Evolutionary conservation across 192 early-diverging fungal species (phyloP), one percentile per base, ranked within the genome.

Genomic region (Coemansia sp.): DNA sequence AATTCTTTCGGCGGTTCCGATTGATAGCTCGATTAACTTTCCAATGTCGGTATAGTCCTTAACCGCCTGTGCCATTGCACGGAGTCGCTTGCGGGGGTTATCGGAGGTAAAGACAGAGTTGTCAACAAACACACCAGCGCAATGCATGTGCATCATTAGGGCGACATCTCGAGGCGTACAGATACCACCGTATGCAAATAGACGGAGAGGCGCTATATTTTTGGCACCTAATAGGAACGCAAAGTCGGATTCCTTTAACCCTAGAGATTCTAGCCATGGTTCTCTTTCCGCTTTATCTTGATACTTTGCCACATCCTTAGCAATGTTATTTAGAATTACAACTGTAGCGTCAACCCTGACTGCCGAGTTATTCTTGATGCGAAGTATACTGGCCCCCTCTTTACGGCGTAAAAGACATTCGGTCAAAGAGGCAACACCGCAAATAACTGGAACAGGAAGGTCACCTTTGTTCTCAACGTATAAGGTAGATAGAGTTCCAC

Each of bases 81-180:
- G 8, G 60, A 61, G 39, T 6, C 50, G 50, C 4, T 15, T 53
- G 50, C 50, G 50, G 12, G 50, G 50, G 12, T 24, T 53, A 8
- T 53, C 50, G 3, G 50, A 29, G 1, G 27, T 13, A 53, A 53
- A 53, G 24, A 53, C 12, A 29, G 50, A 29, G 11, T 53, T 53
- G 22, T 53, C 50, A 0, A 53, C 50, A 27, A 53, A 53, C 10
- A 53, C 50, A 7, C 50, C 50, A 3, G 22, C 4, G 24, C 50
- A 53, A 4, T 27, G 7, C 50, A 53, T 53, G 7, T 24, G 22
- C 50, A 53, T 53, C 50, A 53, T 53, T 22, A 53, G 10, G 24
- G 50, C 50, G 29, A 53, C 50, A 29, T 53, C 51, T 53, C 51
- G 51, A 4, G 51, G 51, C 27, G 51, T 53, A 24, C 51, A 13